Evolutionary conservation across 495 filamentous ascomycete species (phyloP).

Genomic region (Lophiotrema nucula): DNA sequence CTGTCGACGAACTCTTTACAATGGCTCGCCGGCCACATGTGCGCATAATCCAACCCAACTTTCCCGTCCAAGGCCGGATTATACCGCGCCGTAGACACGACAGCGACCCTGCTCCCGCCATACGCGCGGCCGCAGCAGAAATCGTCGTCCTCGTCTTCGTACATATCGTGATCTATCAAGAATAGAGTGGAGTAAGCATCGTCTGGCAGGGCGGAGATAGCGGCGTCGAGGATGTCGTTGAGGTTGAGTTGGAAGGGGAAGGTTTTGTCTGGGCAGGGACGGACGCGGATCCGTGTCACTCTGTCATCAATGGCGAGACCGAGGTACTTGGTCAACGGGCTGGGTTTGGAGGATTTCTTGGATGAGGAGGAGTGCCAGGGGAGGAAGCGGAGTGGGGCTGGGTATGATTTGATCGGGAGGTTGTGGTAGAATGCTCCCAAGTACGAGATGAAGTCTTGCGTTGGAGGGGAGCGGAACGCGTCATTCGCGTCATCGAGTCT

Average conservation of each 20-base stretch:
- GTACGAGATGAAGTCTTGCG: conserved; percentile 51
- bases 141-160: conserved; percentile 64
- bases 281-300: conserved; percentile 54
- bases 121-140: conserved; percentile 69
- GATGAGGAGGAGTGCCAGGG: conserved; percentile 41
- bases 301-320: conserved; percentile 45
- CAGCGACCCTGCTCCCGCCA: conserved; percentile 58
- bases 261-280: conserved; percentile 47
- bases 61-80: conserved; percentile 51
- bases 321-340: conserved; percentile 32
- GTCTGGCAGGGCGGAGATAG: conserved; percentile 53
- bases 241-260: conserved; percentile 60
- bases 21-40: conserved; percentile 66
- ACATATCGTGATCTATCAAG: conserved; percentile 61
- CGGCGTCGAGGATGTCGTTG: conserved; percentile 61
- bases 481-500: neutral
- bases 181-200: conserved; percentile 63
- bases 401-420: conserved; percentile 49
- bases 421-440: conserved; percentile 62
- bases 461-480: too few species aligned
- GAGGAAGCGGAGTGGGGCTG: conserved; percentile 44
- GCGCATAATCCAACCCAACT: conserved; percentile 48
- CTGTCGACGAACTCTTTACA: conserved; percentile 52
- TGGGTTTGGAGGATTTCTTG: conserved; percentile 15
- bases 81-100: conserved; percentile 62